phyloP scores from a whole-genome alignment of 805 yeast species.

The Brettanomyces sp. region DNA sequence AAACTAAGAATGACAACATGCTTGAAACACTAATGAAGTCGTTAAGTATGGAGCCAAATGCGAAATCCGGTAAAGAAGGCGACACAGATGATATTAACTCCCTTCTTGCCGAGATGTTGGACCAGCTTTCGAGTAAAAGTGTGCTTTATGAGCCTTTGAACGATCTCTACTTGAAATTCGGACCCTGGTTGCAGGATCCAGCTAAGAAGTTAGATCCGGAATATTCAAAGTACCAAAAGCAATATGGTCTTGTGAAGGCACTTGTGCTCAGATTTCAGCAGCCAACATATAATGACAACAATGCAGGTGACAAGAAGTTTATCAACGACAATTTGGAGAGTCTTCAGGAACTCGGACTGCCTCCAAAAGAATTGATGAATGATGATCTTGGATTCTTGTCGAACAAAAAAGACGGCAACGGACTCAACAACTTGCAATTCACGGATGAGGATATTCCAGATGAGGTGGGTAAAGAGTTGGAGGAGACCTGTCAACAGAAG shows the following conservation, averaged over 20 bases:
- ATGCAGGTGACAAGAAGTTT: constrained; percentile 34
- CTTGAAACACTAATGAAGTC: constrained; percentile 59
- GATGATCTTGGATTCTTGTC: constrained; percentile 32
- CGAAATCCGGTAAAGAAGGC: constrained; percentile 17
- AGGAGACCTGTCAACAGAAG: constrained; percentile 46
- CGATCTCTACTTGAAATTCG: constrained; percentile 66
- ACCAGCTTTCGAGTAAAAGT: constrained; percentile 75
- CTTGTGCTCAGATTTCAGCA: constrained; percentile 63
- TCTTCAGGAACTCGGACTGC: constrained; percentile 70
- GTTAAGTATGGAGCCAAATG: constrained; percentile 32
- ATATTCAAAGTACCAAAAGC: constrained; percentile 46
- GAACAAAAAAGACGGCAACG: constrained; percentile 13
- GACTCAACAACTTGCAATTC: constrained; percentile 18
- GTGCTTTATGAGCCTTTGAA: constrained; percentile 83
- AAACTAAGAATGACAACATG: constrained; percentile 34
- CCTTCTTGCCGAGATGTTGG: constrained; percentile 62
- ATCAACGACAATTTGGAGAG: constrained; percentile 53
- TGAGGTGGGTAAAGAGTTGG: constrained; percentile 42
- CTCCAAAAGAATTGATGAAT: constrained; percentile 61
- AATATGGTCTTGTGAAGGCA: constrained; percentile 48
- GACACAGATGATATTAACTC: constrained; percentile 33
- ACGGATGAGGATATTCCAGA: constrained; percentile 45
- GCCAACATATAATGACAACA: constrained; percentile 47
- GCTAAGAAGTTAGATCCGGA: constrained; percentile 30
- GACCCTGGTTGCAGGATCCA: constrained; percentile 51